Percentiles rank a stretch among this genome's conserved stretches.
Conservation (phyloP, 2,329 filamentous ascomycete genomes). For the Xylariaceae sp. region DNA sequence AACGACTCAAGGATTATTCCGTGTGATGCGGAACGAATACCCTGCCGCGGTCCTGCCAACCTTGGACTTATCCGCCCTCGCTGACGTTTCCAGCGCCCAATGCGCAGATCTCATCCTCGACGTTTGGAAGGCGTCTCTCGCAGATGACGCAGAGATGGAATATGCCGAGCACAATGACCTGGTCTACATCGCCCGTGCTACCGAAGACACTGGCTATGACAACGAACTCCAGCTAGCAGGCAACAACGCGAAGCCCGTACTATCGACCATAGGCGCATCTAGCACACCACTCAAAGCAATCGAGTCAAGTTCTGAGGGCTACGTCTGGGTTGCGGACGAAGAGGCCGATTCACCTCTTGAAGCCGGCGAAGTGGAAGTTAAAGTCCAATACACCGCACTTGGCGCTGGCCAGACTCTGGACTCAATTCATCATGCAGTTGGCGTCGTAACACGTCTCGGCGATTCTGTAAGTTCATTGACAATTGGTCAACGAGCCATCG, state of each 20-base stretch:
- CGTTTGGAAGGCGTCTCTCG: neutral
- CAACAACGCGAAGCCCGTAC: neutral
- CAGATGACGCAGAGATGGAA: neutral
- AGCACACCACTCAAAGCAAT: neutral
- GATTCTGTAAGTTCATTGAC: neutral
- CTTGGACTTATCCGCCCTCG: neutral
- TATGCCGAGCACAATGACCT: neutral
- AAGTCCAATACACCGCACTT: neutral
- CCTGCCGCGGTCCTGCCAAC: neutral
- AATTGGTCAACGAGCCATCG: neutral
- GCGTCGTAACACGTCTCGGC: neutral
- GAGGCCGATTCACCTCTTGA: neutral
- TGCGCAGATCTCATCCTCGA: neutral
- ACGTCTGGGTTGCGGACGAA: neutral
- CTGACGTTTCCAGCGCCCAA: neutral
- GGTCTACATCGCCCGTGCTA: neutral
- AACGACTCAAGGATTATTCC: neutral
- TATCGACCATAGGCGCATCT: neutral
- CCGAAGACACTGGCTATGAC: neutral
- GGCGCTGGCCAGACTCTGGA: neutral
- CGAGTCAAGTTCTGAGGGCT: neutral
- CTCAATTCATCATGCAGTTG: neutral
- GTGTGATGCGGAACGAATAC: conserved; percentile 5
- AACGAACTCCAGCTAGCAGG: neutral
- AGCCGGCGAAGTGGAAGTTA: neutral